phyloP scores from a whole-genome alignment of 768 basidiomycete genomes.

The Podaxis sp. region DNA sequence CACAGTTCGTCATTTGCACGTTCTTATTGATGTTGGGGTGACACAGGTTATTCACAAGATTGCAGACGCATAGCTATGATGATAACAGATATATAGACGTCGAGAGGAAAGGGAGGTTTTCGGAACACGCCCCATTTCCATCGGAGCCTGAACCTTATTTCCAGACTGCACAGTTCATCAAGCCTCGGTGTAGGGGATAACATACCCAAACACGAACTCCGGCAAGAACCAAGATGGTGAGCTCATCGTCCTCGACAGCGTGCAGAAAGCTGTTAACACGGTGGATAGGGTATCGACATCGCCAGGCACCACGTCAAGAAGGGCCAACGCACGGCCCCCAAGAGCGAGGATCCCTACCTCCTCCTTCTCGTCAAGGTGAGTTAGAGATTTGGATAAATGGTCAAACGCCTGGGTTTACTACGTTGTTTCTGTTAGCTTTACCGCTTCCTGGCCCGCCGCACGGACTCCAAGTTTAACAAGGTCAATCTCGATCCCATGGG shows the following conservation, averaged over 20 bases:
- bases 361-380: constrained; percentile 95
- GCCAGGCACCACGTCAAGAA: constrained; percentile 98
- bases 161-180: constrained; percentile 61
- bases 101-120: background rate
- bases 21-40: background rate
- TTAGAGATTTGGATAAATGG: constrained; percentile 3
- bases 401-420: constrained; percentile 1
- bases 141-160: constrained; percentile 41
- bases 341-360: constrained; percentile 99
- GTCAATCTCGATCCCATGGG: constrained; percentile 27
- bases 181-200: constrained; percentile 44
- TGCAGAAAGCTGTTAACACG: constrained; percentile 16
- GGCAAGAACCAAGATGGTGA: constrained; percentile 80
- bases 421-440: constrained; percentile 63
- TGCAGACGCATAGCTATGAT: background rate
- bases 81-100: background rate
- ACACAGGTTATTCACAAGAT: background rate
- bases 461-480: constrained; percentile 96
- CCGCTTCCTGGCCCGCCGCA: constrained; percentile 97
- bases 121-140: constrained; percentile 1
- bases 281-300: constrained; percentile 87
- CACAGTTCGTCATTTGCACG: background rate
- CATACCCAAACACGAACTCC: constrained; percentile 46
- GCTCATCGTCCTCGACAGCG: constrained; percentile 39
- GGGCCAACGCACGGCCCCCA: constrained; percentile 88